Conservation (phyloP, 169 alveolate species). For the Plasmodium inui region DNA sequence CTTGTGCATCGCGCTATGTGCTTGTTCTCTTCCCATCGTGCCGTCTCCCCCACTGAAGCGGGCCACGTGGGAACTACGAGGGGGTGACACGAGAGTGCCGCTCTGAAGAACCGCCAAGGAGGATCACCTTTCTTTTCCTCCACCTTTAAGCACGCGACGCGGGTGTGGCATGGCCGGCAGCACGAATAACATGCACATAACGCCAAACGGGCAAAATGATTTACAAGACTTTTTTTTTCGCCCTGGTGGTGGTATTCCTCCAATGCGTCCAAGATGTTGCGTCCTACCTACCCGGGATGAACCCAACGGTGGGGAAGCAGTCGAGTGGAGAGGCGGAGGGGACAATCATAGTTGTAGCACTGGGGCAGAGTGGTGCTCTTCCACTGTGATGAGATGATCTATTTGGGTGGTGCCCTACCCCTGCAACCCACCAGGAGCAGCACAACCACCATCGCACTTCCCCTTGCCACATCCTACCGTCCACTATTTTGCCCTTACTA, state of each 20-base stretch:
- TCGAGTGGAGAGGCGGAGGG: neutral
- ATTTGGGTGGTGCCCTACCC: too few relatives aligned
- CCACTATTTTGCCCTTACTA: too few relatives aligned
- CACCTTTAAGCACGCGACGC: neutral
- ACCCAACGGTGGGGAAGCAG: constrained; percentile 36
- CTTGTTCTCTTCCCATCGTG: neutral
- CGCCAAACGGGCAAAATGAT: constrained; percentile 9
- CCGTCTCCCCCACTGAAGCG: neutral
- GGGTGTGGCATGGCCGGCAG: neutral
- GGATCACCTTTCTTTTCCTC: neutral
- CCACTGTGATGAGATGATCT: too few relatives aligned
- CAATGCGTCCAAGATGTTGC: constrained; percentile 22
- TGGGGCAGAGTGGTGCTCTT: neutral
- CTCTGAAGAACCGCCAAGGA: neutral
- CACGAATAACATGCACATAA: neutral
- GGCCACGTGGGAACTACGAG: neutral
- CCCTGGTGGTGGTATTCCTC: neutral
- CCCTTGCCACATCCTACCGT: neutral
- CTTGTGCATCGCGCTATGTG: neutral
- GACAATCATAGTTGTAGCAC: neutral
- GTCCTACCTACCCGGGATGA: constrained; percentile 72
- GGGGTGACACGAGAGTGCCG: neutral
- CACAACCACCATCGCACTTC: neutral
- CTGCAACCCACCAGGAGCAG: too few relatives aligned
- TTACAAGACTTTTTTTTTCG: neutral